Evolutionary conservation across 2,329 filamentous ascomycete species (phyloP).

Genomic region (Epichloe bromicola): DNA sequence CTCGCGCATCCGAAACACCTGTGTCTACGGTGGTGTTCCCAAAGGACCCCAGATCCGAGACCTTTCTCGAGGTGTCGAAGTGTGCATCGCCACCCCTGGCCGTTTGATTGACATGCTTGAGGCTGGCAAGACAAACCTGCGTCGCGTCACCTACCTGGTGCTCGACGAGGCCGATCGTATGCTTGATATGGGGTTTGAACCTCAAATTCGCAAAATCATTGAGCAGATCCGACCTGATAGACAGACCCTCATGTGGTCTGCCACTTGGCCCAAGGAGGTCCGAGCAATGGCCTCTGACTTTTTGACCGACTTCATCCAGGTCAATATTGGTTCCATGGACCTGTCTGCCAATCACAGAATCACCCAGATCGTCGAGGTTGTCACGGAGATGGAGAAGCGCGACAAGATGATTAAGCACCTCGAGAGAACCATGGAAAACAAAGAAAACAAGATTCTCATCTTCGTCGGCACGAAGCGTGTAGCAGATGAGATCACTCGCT

Average conservation of each 20-base stretch:
- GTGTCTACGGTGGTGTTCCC: slow-evolving; percentile 96
- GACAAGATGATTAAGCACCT: slow-evolving; percentile 95
- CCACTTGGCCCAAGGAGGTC: slow-evolving; percentile 98
- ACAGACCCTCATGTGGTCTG: slow-evolving; percentile 99
- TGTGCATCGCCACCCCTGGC: slow-evolving; percentile 95
- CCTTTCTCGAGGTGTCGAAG: slow-evolving; percentile 87
- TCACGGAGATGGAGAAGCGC: slow-evolving; percentile 93
- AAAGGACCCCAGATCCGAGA: slow-evolving; percentile 96
- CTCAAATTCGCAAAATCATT: slow-evolving; percentile 98
- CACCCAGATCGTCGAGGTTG: slow-evolving; percentile 93
- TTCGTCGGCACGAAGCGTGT: slow-evolving; percentile 93
- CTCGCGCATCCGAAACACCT: slow-evolving; percentile 95
- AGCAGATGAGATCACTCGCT: slow-evolving; percentile 93
- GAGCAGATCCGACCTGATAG: slow-evolving; percentile 93
- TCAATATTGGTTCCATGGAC: slow-evolving; percentile 95
- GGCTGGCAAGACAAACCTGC: slow-evolving; percentile 93
- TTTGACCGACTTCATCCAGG: slow-evolving; percentile 92
- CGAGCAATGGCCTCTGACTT: slow-evolving; percentile 83
- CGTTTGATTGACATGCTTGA: slow-evolving; percentile 98
- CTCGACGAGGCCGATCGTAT: slow-evolving; percentile 99
- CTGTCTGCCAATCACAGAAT: slow-evolving; percentile 95
- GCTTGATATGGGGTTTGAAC: slow-evolving; percentile 99
- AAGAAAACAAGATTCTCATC: slow-evolving; percentile 87
- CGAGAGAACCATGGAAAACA: slow-evolving; percentile 95
- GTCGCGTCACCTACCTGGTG: slow-evolving; percentile 93